Evolutionary conservation across 2,329 filamentous ascomycete genomes (phyloP), one percentile per base, ranked within the genome.

Genomic region (Sclerotinia sclerotiorum): DNA sequence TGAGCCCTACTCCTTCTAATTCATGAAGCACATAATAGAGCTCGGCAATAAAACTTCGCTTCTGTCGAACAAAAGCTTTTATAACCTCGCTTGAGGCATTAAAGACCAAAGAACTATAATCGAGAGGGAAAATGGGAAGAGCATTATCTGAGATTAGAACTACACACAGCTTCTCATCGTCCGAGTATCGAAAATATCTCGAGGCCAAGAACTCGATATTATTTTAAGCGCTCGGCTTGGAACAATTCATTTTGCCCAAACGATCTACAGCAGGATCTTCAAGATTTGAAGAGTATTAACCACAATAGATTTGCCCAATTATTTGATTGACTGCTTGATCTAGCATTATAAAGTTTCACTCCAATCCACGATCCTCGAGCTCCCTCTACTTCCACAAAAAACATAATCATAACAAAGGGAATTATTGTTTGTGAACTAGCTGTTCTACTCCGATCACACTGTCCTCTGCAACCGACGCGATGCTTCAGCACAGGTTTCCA

Each of bases 311-410:
- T 49, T 39, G 57, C 8, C 21, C 19, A 5, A 15, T 39, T 3
- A 24, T 35, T 32, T 19, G 11, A 29, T 39, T 62, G 29, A 24
- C 13, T 11, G n/a, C 13, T 51, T 51, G 10, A 39, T 39, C 46
- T 51, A 39, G 13, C 58, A 49, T 21, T 35, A 5, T 2, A 24
- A 24, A 51, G 7, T 15, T 35, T 62, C 46, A 62, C n/a, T 39
- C 5, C 46, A 35, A 49, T 15, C n/a, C 15, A 5, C 46, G 1
- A 39, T 3, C n/a, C 10, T 15, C 39, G 15, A 42, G 15, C 39
- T 42, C 21, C 44, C 58, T 19, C 35, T 61, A 49, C 58, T 48
- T n/a, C 58, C 46, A n/a, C 32, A 15, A n/a, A 63, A 62, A 19
- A 51, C 10, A 51, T 3, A 51, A 42, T 39, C n/a, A 42, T 21